Evolutionary conservation across 257 asterid genomes (phyloP).

Genomic region (Forsythia viridissima): DNA sequence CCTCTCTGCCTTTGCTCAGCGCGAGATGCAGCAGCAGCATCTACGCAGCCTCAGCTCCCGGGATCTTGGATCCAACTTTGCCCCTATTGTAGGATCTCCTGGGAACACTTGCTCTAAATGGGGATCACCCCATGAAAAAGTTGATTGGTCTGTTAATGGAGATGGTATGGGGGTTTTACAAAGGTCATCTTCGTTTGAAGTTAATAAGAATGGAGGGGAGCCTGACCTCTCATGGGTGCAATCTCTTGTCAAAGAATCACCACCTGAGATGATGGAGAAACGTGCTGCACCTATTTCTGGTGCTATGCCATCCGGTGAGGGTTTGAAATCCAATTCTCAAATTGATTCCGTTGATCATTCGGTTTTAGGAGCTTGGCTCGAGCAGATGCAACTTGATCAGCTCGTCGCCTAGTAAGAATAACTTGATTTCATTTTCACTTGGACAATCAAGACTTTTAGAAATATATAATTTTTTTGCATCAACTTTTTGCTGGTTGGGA

Average conservation of each 20-base stretch:
- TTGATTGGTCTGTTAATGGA: conserved; percentile 71
- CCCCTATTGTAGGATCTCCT: conserved; percentile 52
- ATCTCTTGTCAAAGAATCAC: conserved; percentile 90
- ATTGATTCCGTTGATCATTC: conserved; percentile 65
- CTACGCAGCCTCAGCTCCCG: conserved; percentile 61
- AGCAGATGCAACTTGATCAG: conserved; percentile 94
- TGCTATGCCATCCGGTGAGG: conserved; percentile 82
- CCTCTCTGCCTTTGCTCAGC: conserved; percentile 60
- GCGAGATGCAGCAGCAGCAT: conserved; percentile 69
- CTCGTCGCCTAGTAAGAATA: conserved; percentile 56
- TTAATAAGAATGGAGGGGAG: conserved; percentile 49
- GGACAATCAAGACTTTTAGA: conserved; percentile 45
- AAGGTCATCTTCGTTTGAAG: conserved; percentile 45
- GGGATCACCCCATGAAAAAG: conserved; percentile 67
- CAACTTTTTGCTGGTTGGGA: conserved; percentile 31
- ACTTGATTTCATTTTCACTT: conserved; percentile 43
- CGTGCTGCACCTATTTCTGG: conserved; percentile 45
- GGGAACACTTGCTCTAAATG: conserved; percentile 57
- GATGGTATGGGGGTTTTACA: conserved; percentile 48
- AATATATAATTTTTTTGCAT: conserved; percentile 47
- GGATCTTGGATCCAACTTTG: conserved; percentile 54
- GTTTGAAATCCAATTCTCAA: conserved; percentile 56
- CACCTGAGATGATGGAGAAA: conserved; percentile 82
- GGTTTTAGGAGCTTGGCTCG: conserved; percentile 88
- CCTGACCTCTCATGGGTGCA: conserved; percentile 97